Evolutionary conservation across 768 basidiomycete genomes (phyloP).

Genomic region (Suillus subaureus): DNA sequence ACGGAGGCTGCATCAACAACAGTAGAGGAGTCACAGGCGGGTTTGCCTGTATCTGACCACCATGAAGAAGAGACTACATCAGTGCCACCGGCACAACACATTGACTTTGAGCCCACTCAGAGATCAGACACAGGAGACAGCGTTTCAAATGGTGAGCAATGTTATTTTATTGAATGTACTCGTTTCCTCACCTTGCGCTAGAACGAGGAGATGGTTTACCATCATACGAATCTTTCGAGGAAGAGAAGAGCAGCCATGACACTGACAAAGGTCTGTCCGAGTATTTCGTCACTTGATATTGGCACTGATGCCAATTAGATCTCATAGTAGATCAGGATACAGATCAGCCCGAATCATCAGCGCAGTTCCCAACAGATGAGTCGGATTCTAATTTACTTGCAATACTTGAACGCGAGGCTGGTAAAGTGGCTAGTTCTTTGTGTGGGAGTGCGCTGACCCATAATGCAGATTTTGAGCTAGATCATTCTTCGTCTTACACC

Average conservation of each 20-base stretch:
- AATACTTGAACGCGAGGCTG: conserved; percentile 32
- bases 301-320: not conserved
- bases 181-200: not conserved
- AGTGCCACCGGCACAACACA: conserved; percentile 8
- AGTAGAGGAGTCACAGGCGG: conserved; percentile 20
- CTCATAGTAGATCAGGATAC: not conserved
- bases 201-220: not conserved
- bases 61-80: conserved; percentile 22
- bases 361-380: conserved; percentile 22
- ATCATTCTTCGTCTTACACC: conserved; percentile 21
- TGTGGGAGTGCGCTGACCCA: conserved; percentile 14
- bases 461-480: conserved; percentile 28
- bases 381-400: conserved; percentile 30
- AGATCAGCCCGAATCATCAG: conserved; percentile 1
- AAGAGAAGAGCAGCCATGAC: not conserved
- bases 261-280: conserved; percentile 6
- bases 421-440: conserved; percentile 19
- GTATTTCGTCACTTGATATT: not conserved
- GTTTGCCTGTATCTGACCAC: conserved; percentile 17
- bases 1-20: conserved; percentile 21
- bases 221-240: not conserved
- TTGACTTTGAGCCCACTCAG: conserved; percentile 13
- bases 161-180: not conserved
- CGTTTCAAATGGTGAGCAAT: not conserved
- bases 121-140: not conserved